Conservation (phyloP, 441 rosid species). For the Adansonia grandidieri region DNA sequence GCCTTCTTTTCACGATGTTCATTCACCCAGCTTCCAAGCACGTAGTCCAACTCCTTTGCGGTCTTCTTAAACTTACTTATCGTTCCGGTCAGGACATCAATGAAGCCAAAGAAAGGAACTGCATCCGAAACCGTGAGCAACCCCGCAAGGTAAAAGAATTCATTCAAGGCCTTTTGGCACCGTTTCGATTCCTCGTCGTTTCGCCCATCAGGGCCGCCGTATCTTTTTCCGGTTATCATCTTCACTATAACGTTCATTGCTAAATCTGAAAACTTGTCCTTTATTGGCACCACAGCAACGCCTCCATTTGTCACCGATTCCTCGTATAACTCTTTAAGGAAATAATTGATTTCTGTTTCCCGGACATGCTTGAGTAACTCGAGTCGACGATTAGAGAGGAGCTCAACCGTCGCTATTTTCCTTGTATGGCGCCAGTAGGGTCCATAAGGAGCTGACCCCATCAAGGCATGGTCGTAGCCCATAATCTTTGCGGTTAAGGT, state of each 20-base stretch:
- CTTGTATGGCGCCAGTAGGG: constrained; percentile 50
- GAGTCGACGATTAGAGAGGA: constrained; percentile 45
- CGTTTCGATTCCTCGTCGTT: constrained; percentile 29
- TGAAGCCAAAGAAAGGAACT: constrained; percentile 43
- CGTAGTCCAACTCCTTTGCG: constrained; percentile 38
- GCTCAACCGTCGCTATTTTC: constrained; percentile 40
- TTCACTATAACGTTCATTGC: constrained; percentile 37
- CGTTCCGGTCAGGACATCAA: constrained; percentile 37
- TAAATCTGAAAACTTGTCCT: constrained; percentile 35
- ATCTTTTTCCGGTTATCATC: constrained; percentile 43
- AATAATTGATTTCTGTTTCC: constrained; percentile 29
- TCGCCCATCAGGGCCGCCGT: constrained; percentile 5
- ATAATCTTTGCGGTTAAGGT: constrained; percentile 34
- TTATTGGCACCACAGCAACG: constrained; percentile 35
- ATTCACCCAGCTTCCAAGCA: constrained; percentile 40
- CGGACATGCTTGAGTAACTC: constrained; percentile 43
- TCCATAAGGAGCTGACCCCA: constrained; percentile 52
- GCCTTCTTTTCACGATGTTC: constrained; percentile 34
- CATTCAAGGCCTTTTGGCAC: constrained; percentile 28
- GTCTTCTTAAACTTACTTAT: constrained; percentile 37
- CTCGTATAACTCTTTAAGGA: constrained; percentile 30
- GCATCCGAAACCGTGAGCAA: constrained; percentile 36
- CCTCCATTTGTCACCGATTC: constrained; percentile 30
- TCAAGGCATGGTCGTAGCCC: constrained; percentile 41
- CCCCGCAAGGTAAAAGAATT: constrained; percentile 35